Conservation (phyloP, 345 rosid genomes). For the Trapa bicornis region DNA sequence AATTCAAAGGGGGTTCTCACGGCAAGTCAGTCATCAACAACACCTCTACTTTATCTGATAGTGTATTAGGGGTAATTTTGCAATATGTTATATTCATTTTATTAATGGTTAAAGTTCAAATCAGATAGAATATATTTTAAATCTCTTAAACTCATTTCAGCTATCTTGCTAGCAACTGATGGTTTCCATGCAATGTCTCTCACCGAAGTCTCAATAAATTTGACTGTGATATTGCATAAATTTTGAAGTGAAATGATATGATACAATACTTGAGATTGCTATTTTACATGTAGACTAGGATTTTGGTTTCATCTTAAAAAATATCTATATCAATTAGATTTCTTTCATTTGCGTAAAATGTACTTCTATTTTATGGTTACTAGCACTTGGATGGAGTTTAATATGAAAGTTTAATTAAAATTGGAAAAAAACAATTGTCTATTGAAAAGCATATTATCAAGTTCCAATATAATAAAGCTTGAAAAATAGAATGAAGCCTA, state of each 20-base stretch:
- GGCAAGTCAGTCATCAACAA: slow-evolving; percentile 41
- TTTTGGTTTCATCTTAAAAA: background rate
- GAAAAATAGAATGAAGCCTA: background rate
- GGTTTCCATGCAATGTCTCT: slow-evolving; percentile 1
- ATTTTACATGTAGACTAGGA: background rate
- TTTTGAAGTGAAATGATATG: background rate
- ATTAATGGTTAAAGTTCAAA: background rate
- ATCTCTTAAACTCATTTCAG: background rate
- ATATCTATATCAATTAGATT: background rate
- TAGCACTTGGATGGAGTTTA: background rate
- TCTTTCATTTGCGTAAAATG: background rate
- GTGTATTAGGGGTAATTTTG: slow-evolving; percentile 54
- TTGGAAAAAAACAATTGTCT: background rate
- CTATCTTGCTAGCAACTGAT: background rate
- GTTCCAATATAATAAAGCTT: background rate
- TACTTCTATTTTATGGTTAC: background rate
- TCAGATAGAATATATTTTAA: background rate
- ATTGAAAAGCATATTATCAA: background rate
- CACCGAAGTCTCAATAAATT: background rate
- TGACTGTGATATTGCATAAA: background rate
- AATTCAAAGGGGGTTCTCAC: slow-evolving; percentile 40
- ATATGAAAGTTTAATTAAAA: background rate
- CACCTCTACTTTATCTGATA: slow-evolving; percentile 39
- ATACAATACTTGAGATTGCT: background rate
- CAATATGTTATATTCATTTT: slow-evolving; percentile 2